Percentiles rank a stretch among this genome's conserved stretches.
phyloP scores from a whole-genome alignment of 1,284 basidiomycete genomes.

The Psilocybe mexicana region DNA sequence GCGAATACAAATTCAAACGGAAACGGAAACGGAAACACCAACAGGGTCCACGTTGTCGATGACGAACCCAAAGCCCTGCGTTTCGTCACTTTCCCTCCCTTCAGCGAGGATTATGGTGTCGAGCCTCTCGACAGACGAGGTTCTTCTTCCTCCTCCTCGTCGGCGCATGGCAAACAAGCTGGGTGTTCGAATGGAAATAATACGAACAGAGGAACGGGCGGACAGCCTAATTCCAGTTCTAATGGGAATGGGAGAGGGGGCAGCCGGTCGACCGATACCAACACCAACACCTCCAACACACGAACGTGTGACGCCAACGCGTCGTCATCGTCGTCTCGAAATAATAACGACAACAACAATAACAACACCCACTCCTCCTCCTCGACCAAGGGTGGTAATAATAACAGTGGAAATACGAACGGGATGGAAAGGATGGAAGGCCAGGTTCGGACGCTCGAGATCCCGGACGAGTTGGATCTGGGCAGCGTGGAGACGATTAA shows the following conservation, averaged over 20 bases:
- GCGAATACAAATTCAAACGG: neutral
- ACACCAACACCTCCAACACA: neutral
- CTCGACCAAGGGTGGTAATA: too few relatives aligned
- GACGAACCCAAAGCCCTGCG: conserved; percentile 51
- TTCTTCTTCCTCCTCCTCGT: neutral
- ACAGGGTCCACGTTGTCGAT: conserved; percentile 13
- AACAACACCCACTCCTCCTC: too few relatives aligned
- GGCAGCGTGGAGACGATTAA: conserved; percentile 71
- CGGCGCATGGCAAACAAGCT: neutral
- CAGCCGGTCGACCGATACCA: neutral
- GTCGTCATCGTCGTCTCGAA: too few relatives aligned
- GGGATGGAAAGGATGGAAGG: conserved; percentile 32
- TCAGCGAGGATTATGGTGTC: conserved; percentile 36
- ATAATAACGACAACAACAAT: too few relatives aligned
- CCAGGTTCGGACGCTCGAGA: conserved; percentile 58
- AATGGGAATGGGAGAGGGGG: conserved; percentile 23
- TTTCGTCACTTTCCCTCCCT: conserved; percentile 70
- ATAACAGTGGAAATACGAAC: too few relatives aligned
- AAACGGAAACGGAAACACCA: neutral
- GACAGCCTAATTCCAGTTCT: too few relatives aligned
- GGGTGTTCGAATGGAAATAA: neutral
- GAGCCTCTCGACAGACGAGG: conserved; percentile 16
- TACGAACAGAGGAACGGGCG: too few relatives aligned
- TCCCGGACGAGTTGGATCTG: conserved; percentile 64
- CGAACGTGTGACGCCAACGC: too few relatives aligned